Conservation (phyloP, 163 green algal species). For the Botryococcus braunii region DNA sequence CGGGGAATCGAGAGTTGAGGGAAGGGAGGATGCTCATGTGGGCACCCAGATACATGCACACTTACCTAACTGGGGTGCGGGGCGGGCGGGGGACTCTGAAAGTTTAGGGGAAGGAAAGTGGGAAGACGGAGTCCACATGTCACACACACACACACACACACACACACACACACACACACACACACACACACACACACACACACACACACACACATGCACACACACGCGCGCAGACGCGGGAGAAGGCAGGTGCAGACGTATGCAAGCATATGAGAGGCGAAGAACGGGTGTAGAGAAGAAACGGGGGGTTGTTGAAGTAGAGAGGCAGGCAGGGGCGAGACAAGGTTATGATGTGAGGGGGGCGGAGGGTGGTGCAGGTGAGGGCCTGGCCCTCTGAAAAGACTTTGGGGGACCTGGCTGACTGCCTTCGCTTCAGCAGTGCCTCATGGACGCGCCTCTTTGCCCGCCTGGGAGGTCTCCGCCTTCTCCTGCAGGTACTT, state of each 20-base stretch:
- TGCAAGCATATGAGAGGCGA: background rate
- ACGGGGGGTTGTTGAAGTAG: background rate
- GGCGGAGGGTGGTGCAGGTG: slow-evolving; percentile 26
- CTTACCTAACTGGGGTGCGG: too few species aligned
- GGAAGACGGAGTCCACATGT: too few species aligned
- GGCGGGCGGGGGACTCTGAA: too few species aligned
- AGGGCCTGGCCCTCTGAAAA: slow-evolving; percentile 18
- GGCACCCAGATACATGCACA: too few species aligned
- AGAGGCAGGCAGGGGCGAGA: background rate
- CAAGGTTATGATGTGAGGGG: background rate
- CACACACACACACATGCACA: too few species aligned
- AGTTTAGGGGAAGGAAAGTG: too few species aligned
- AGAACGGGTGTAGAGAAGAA: too few species aligned
- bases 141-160: too few species aligned
- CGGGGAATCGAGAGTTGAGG: too few species aligned
- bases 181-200: too few species aligned
- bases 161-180: too few species aligned
- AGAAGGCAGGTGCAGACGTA: background rate
- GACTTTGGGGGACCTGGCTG: slow-evolving; percentile 24
- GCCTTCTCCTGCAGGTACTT: slow-evolving; percentile 28
- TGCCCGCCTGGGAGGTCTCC: slow-evolving; percentile 26
- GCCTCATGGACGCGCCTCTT: slow-evolving; percentile 29
- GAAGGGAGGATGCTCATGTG: too few species aligned
- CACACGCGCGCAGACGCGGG: background rate
- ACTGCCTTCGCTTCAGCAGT: slow-evolving; percentile 31